Evolutionary conservation across 1,284 basidiomycete species (phyloP).

Genomic region (Fomitopsis pinicola): DNA sequence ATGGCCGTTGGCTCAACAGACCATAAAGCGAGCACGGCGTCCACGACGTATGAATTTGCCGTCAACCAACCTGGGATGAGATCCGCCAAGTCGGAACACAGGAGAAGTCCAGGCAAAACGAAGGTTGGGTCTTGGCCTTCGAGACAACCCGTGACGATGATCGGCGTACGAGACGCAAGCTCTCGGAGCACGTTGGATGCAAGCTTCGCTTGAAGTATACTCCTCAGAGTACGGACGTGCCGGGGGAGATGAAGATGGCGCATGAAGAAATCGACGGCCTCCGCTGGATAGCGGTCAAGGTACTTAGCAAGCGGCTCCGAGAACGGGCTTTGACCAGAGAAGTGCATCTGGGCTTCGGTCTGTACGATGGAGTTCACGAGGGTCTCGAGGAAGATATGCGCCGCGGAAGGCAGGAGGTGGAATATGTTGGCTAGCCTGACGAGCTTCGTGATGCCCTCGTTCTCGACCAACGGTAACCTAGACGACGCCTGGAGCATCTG

Average conservation of each 20-base stretch:
- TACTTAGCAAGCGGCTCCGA: slow-evolving; percentile 92
- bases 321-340: slow-evolving; percentile 88
- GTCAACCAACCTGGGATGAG: slow-evolving; percentile 72
- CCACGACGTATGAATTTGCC: slow-evolving; percentile 61
- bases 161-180: slow-evolving; percentile 59
- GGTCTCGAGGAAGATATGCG: slow-evolving; percentile 88
- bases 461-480: slow-evolving; percentile 77
- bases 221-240: slow-evolving; percentile 77
- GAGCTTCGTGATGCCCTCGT: slow-evolving; percentile 90
- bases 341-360: slow-evolving; percentile 89
- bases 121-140: slow-evolving; percentile 49
- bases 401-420: slow-evolving; percentile 90
- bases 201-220: slow-evolving; percentile 73
- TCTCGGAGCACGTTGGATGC: slow-evolving; percentile 78
- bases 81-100: slow-evolving; percentile 76
- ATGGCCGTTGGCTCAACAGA: slow-evolving; percentile 47
- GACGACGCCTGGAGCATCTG: slow-evolving; percentile 82
- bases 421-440: slow-evolving; percentile 96
- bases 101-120: slow-evolving; percentile 65
- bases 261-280: slow-evolving; percentile 85
- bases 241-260: slow-evolving; percentile 71
- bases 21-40: slow-evolving; percentile 74
- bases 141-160: slow-evolving; percentile 60
- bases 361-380: slow-evolving; percentile 90
- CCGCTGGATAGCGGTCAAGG: slow-evolving; percentile 85